Evolutionary conservation across 768 basidiomycete genomes (phyloP).

Genomic region (Austroboletus eburneus): DNA sequence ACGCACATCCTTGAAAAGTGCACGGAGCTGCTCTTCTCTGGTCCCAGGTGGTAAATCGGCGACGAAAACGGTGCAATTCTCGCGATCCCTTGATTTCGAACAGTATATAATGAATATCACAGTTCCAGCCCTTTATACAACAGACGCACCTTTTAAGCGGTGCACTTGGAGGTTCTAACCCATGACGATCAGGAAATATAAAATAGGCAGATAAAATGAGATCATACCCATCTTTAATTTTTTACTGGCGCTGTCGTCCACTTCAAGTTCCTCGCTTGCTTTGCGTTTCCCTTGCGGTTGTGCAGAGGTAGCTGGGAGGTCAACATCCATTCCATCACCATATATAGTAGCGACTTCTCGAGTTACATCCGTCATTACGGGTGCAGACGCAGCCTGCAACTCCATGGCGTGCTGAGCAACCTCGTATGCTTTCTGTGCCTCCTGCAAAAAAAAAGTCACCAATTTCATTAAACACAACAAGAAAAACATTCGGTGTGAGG

Average conservation of each 20-base stretch:
- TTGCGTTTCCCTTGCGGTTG: slow-evolving; percentile 56
- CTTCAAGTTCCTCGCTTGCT: slow-evolving; percentile 46
- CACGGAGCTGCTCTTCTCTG: slow-evolving; percentile 60
- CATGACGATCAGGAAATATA: not conserved
- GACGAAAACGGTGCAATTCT: slow-evolving; percentile 90
- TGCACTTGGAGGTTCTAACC: slow-evolving; percentile 41
- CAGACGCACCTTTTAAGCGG: slow-evolving; percentile 55
- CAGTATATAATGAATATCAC: not conserved
- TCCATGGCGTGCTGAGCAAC: slow-evolving; percentile 45
- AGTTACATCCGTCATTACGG: slow-evolving; percentile 20
- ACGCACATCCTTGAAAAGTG: slow-evolving; percentile 83
- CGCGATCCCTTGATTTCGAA: slow-evolving; percentile 71
- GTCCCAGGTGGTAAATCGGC: slow-evolving; percentile 56
- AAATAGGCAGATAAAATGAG: not conserved
- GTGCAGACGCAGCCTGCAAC: slow-evolving; percentile 34
- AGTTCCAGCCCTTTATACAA: not conserved
- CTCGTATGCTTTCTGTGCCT: slow-evolving; percentile 56
- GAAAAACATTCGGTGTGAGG: not conserved
- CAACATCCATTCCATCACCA: slow-evolving; percentile 40
- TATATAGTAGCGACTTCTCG: slow-evolving; percentile 1
- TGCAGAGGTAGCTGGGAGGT: slow-evolving; percentile 28
- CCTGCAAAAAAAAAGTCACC: slow-evolving; percentile 35
- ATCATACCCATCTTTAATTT: slow-evolving; percentile 59
- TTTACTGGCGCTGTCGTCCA: slow-evolving; percentile 50
- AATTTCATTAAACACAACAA: not conserved